Evolutionary conservation across 306 rosid genomes (phyloP).

Genomic region (Vigna reflexopilosa): DNA sequence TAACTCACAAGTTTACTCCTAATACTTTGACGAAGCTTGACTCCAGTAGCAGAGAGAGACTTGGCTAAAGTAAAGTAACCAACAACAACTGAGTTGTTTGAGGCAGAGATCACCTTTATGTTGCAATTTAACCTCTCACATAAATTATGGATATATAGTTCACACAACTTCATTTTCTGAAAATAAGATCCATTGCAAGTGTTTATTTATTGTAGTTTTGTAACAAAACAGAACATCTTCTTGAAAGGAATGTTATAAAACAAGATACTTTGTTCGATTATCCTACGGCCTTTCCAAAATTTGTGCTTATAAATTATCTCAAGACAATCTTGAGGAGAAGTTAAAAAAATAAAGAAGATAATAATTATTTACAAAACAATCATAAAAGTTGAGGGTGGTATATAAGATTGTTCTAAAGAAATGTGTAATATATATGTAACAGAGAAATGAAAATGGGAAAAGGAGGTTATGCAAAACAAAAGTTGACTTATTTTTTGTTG

Average conservation of each 20-base stretch:
- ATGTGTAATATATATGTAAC: no score
- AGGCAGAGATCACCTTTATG: slow-evolving; percentile 56
- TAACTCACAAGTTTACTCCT: slow-evolving; percentile 56
- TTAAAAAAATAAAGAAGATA: no score
- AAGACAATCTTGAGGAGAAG: no score
- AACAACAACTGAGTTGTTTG: slow-evolving; percentile 46
- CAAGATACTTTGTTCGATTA: not conserved
- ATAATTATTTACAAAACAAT: no score
- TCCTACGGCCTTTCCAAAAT: no score
- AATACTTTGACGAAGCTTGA: slow-evolving; percentile 55
- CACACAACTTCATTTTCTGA: slow-evolving; percentile 61
- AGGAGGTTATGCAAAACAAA: no score
- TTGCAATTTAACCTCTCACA: slow-evolving; percentile 58
- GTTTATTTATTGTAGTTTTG: not conserved
- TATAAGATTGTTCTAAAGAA: no score
- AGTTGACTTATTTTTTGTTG: no score
- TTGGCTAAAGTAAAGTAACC: slow-evolving; percentile 54
- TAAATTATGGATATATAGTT: slow-evolving; percentile 57
- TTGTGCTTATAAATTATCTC: no score
- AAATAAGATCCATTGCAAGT: slow-evolving; percentile 3
- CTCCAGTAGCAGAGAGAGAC: slow-evolving; percentile 60
- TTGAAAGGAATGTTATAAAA: not conserved
- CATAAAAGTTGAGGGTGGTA: no score
- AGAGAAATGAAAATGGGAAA: no score
- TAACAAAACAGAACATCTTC: not conserved